These are phyloP conservation scores for Xylaria digitata DNA, from an alignment of 2,329 filamentous ascomycete species.

Conservation along the genomic window DNA sequence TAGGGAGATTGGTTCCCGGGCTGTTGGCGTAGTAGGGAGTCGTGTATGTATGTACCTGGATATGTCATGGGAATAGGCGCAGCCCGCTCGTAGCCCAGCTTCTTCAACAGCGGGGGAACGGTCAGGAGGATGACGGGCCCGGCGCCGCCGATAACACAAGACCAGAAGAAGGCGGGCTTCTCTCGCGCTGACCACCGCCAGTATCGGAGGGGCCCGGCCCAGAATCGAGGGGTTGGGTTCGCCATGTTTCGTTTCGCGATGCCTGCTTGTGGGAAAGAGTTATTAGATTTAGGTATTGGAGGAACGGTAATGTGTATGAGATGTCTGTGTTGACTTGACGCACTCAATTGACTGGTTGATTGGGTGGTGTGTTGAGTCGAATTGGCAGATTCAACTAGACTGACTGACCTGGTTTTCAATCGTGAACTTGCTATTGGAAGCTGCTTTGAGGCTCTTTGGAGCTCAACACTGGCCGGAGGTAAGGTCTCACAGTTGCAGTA, in stretches of 20 bases:
- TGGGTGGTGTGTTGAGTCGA: slow-evolving; percentile 24
- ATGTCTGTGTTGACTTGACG: not conserved
- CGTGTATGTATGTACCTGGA: slow-evolving; percentile 73
- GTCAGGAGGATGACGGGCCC: slow-evolving; percentile 78
- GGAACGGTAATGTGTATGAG: not conserved
- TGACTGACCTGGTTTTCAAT: slow-evolving; percentile 1
- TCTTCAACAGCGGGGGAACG: slow-evolving; percentile 78
- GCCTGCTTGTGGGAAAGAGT: slow-evolving; percentile 5
- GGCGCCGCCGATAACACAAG: slow-evolving; percentile 75
- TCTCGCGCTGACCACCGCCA: slow-evolving; percentile 87
- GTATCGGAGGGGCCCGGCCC: slow-evolving; percentile 84
- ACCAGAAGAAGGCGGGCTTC: slow-evolving; percentile 92
- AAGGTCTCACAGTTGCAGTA: slow-evolving; percentile 8
- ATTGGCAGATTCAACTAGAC: slow-evolving; percentile 23
- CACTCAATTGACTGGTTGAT: slow-evolving; percentile 53
- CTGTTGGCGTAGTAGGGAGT: no score
- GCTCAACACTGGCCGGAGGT: slow-evolving; percentile 19
- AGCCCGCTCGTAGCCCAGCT: slow-evolving; percentile 78
- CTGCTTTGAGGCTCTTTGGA: slow-evolving; percentile 32
- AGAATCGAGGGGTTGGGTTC: slow-evolving; percentile 78
- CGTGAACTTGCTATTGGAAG: slow-evolving; percentile 12
- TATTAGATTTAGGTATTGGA: not conserved
- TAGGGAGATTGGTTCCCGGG: not conserved
- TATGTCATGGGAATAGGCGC: slow-evolving; percentile 87
- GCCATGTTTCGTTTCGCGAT: slow-evolving; percentile 62